Base-by-base conservation (phyloP, 1,139 yeast species). In the Geotrichum candidum region DNA sequence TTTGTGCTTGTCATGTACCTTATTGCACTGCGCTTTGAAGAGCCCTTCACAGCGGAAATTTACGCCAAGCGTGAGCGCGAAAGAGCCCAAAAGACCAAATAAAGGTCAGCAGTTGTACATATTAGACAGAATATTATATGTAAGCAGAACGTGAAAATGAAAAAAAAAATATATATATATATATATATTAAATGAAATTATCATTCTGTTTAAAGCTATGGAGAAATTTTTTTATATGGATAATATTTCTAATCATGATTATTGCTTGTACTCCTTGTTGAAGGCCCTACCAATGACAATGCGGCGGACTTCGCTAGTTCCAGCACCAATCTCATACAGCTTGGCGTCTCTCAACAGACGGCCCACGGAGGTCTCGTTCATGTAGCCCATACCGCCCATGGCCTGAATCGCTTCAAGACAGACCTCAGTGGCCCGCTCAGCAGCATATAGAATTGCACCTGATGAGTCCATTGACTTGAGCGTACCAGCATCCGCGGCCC, bases 21-120 rank as follows among this genome's bases (percentile, higher is more conserved):
- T 65, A 78, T 94, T 68, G 99, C 97, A 0, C 81, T 90, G 72
- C 75, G 82, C 64, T 90, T 92, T 70, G 99, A 94, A 76, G 99
- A 94, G 77, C 99, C 99, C 23, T 94, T 91, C 79, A 94, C 99
- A 22, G 96, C 90, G 27, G 83, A 82, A 73, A 94, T 94, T 66
- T 92, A 92, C 71, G 86, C 90, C 33, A 80, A 82, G 69, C 81
- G 88, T 68, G 86, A 82, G 60, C 75, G 78, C 54, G 77, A 77
- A 67, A 66, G 71, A 53, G 66, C 66, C 23, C 53, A 55, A 50
- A 60, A 57, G 58, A 13, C 38, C 3, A 57, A 59, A 59, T 57
- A 48, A 35, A 27, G 31, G 7, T 1, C 6, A 41, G 23, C 52
- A 25, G 29, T 5, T 18, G 22, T 9, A 7, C n/a, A 29, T 29